Base-by-base conservation (phyloP, 306 rosid genomes). In the Mucuna pruriens region DNA sequence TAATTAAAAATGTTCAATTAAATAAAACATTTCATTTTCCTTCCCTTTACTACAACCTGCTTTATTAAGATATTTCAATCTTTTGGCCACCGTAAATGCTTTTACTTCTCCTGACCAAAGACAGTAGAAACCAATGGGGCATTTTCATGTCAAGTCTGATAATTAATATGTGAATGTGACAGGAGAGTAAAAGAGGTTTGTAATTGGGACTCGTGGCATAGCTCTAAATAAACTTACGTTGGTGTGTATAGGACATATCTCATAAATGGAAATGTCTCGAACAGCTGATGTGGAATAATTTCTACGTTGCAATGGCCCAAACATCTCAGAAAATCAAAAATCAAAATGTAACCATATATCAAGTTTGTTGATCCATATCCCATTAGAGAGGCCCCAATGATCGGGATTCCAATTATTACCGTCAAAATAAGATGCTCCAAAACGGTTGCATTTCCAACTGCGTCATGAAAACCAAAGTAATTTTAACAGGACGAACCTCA, bases 301-400 rank as follows among this genome's bases (percentile, higher is more conserved):
- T 94, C 98, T 48, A 92, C 89, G 19, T 95, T 95, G 86, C 84
- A 85, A 85, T 90, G 95, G 15, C 98, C 98, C 77, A 90, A 83
- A 80, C 95, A 88, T 82, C 97, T 88, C 66, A 92, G 83, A 72
- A 90, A 92, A 84, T 95, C 98, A 75, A 92, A 95, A 2, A 60
- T 29, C 70, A 84, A 81, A 48, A 91, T 57, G 64, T 92, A 88
- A 44, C 89, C n/a, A n/a, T n/a, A n/a, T n/a, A n/a, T n/a, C n/a
- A n/a, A n/a, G 36, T 72, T 46, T 44, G 73, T 70, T 51, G 98
- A 94, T 86, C 97, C 98, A 79, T n/a, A 86, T 71, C 98, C 97
- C 66, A 92, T 40, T 61, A 86, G 5, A 26, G 81, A 71, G 38
- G 90, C 80, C 34, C 97, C 97, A 31, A 88, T 15, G 12, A 94